Evolutionary conservation across 306 rosid species (phyloP), one percentile per base, ranked within the genome.

Genomic region (Myrica gale): DNA sequence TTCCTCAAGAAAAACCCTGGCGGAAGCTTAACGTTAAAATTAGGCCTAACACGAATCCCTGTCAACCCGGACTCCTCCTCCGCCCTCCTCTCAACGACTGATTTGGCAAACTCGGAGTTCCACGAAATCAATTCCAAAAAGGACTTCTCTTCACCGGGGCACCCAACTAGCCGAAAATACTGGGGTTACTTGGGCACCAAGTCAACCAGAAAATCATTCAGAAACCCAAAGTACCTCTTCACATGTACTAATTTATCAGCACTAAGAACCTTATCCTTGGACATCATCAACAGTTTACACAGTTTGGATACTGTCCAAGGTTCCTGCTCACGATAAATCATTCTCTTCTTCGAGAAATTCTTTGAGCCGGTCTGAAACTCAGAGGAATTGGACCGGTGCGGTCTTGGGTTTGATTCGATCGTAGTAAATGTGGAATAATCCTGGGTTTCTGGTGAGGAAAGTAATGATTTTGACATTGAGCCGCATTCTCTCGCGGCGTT

Each of bases 191-290:
- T 86, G 20, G 97, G 97, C 74, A 95, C 96, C 89, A 95, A 82
- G 77, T 82, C 83, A 41, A 88, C 92, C 79, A 95, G 63, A 83
- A 95, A 92, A 87, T 95, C 97, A 56, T 87, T 86, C 0, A 97
- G 97, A 71, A 95, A 89, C 5, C 97, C 97, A 21, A 95, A 95
- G 47, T 90, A 97, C 82, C 96, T 88, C 87, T 95, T 95, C 48
- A 89, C 97, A 68, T 92, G 85, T 23, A 84, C 86, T 87, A 95
- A 85, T 73, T 95, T 92, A 71, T 90, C 97, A 19, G 86, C 92
- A 80, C 97, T 88, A 23, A 92, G 60, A 48, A 88, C 85, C 75
- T 66, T 88, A 74, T 89, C 74, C 87, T 89, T 90, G 0, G 97
- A 83, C 82, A 92, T 95, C 97, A 90, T 90, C 78, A 95, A 77